Percentiles rank a stretch among this genome's conserved stretches.
phyloP scores from a whole-genome alignment of 2,329 filamentous ascomycete species.

The Fusarium luffae region DNA sequence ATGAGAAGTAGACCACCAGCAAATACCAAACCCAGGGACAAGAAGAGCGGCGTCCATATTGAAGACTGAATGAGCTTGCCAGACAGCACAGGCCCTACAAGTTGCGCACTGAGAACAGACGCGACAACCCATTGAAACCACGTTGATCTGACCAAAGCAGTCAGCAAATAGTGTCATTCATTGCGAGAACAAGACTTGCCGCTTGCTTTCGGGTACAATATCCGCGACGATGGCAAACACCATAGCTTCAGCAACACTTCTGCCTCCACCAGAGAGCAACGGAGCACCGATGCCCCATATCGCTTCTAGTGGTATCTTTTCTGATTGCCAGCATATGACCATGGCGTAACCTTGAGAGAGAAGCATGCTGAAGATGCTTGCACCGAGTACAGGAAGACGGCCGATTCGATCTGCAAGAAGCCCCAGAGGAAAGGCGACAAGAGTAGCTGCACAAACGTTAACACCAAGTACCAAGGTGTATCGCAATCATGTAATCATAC shows the following conservation, averaged over 20 bases:
- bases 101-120: constrained; percentile 37
- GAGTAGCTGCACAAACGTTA: constrained; percentile 26
- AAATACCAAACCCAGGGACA: constrained; percentile 35
- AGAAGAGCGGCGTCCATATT: constrained; percentile 38
- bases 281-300: constrained; percentile 41
- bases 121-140: constrained; percentile 44
- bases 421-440: constrained; percentile 40
- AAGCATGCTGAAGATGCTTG: constrained; percentile 42
- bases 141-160: constrained; percentile 21
- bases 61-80: constrained; percentile 26
- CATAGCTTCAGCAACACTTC: constrained; percentile 44
- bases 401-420: constrained; percentile 41
- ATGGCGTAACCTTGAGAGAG: constrained; percentile 40
- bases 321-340: constrained; percentile 36
- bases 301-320: constrained; percentile 35
- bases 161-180: not conserved
- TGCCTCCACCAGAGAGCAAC: constrained; percentile 43
- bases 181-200: constrained; percentile 12
- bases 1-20: constrained; percentile 30
- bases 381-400: constrained; percentile 40
- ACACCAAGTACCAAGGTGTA: not conserved
- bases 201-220: constrained; percentile 19
- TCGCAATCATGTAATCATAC: constrained; percentile 1
- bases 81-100: constrained; percentile 37
- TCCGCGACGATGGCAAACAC: constrained; percentile 46